Base-by-base conservation (phyloP, 2,329 filamentous ascomycete genomes). In the Scopulariopsis brevicaulis region DNA sequence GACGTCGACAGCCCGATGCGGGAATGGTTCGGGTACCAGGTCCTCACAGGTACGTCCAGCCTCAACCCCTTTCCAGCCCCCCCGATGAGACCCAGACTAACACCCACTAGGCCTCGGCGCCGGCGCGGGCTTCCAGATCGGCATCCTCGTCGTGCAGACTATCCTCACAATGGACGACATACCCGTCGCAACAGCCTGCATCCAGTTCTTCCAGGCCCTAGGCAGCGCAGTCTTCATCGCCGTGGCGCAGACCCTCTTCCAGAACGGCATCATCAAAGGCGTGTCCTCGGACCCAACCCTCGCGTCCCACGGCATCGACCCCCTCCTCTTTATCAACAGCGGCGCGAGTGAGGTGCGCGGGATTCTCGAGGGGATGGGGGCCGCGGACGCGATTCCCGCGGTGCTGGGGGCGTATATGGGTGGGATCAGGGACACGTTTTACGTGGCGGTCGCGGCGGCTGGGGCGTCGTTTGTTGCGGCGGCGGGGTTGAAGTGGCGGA, bases 231-330 rank as follows among this genome's bases (percentile, higher is more conserved):
- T 89, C 25, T 81, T 82, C 62, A 79, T 89, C 54, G 79, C 81
- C 6, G 80, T 87, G 11, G 80, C 81, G 0, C 83, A 89, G 67
- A 82, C 84, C 22, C 76, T 87, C 53, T 88, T 89, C 71, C 79
- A 82, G 61, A 87, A 87, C 64, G 81, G 78, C 0, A 72, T 89
- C 20, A 71, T 82, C 53, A 67, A 74, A 3, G 74, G 79, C 40
- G 72, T 90, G 3, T 62, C 65, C n/a, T 59, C 64, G 2, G 66
- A 74, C 60, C 46, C 46, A 1, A 28, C 22, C 46, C 32, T 34
- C 28, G 25, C 32, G 24, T 70, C 74, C 15, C 73, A 77, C 1
- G 68, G 69, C n/a, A 65, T 83, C n/a, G 70, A 79, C 43, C 70
- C 77, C 0, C 64, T 66, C 7, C 64, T 75, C 56, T 78, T 83